Conservation (phyloP, 805 yeast genomes). For the Pichia cephalocereana region DNA sequence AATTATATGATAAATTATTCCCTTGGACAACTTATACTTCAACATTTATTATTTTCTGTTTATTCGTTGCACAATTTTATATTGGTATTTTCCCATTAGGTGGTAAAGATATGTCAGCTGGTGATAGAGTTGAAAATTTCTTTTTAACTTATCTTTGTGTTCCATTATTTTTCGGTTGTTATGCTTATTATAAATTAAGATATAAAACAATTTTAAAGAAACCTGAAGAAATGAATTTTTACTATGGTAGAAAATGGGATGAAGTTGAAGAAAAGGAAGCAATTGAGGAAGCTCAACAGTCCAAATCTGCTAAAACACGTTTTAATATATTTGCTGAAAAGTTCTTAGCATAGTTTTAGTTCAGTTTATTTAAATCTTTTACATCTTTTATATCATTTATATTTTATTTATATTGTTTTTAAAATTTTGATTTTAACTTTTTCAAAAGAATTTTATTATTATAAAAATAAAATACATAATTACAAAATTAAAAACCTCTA, state of each 20-base stretch:
- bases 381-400: neutral
- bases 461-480: too few relatives aligned
- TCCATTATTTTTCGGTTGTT: constrained; percentile 47
- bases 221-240: constrained; percentile 28
- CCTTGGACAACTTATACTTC: constrained; percentile 34
- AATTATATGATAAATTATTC: constrained; percentile 47
- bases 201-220: constrained; percentile 23
- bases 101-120: constrained; percentile 32
- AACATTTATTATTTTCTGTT: constrained; percentile 35
- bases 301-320: constrained; percentile 2
- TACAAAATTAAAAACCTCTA: neutral
- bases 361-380: too few relatives aligned
- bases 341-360: constrained; percentile 9
- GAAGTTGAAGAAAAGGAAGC: constrained; percentile 13
- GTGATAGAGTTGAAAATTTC: constrained; percentile 30
- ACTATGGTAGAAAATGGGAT: constrained; percentile 25
- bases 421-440: too few relatives aligned
- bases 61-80: constrained; percentile 57
- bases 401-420: too few relatives aligned
- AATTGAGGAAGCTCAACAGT: constrained; percentile 10
- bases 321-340: constrained; percentile 11
- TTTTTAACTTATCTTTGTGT: constrained; percentile 52
- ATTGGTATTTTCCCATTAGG: constrained; percentile 55
- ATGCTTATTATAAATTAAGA: constrained; percentile 50
- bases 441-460: too few relatives aligned